Conservation (phyloP, 2,329 filamentous ascomycete species). For the Xylaria sp. region DNA sequence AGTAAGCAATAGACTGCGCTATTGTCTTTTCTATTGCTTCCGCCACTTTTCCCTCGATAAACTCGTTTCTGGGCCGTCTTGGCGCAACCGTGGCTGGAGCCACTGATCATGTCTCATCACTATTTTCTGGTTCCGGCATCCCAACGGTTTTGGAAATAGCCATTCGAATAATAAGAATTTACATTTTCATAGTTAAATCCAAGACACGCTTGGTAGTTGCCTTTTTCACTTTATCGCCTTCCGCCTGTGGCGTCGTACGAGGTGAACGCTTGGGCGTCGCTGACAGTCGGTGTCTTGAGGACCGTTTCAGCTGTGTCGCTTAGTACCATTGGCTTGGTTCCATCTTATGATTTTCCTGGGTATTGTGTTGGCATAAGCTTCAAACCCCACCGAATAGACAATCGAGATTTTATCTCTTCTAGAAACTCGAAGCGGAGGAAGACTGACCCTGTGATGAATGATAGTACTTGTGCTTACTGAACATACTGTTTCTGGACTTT, state of each 20-base stretch:
- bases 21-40: conserved; percentile 32
- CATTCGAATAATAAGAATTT: background rate
- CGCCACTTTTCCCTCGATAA: conserved; percentile 19
- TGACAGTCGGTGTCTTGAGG: background rate
- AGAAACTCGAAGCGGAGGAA: conserved; percentile 6
- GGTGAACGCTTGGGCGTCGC: conserved; percentile 1
- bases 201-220: background rate
- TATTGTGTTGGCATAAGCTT: conserved; percentile 16
- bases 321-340: conserved; percentile 6
- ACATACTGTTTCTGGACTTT: conserved; percentile 22
- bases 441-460: conserved; percentile 1
- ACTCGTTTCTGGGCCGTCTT: conserved; percentile 14
- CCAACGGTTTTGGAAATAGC: conserved; percentile 30
- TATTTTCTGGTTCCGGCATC: conserved; percentile 8
- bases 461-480: conserved; percentile 29
- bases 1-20: conserved; percentile 35
- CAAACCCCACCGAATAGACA: conserved; percentile 2
- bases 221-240: background rate
- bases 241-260: conserved; percentile 8
- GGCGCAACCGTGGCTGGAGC: conserved; percentile 28
- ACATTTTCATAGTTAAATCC: background rate
- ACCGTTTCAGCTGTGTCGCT: conserved; percentile 13
- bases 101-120: background rate
- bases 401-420: conserved; percentile 10
- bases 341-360: conserved; percentile 9